Conservation (phyloP, 371 early-diverging fungal species). For the Circinella minor region DNA sequence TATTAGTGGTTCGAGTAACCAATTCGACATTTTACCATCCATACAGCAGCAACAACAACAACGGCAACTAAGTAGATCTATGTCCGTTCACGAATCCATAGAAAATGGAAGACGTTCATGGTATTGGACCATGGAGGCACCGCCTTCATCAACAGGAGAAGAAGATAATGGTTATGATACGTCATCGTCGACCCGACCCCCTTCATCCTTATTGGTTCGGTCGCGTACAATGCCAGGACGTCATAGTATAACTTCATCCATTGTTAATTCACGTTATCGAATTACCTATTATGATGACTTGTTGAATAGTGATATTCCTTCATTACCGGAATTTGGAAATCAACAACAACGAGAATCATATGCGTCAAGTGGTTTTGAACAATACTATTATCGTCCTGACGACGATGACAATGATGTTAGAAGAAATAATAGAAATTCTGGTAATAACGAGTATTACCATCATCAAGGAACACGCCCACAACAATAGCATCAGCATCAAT, state of each 20-base stretch:
- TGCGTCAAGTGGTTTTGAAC: conserved; percentile 1
- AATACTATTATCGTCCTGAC: not conserved
- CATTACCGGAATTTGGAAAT: conserved; percentile 7
- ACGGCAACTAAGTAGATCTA: not conserved
- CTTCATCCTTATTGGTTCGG: not conserved
- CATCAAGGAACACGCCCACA: no score
- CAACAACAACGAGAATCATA: not conserved
- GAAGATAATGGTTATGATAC: not conserved
- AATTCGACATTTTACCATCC: no score
- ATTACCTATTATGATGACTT: conserved; percentile 29
- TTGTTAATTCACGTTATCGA: conserved; percentile 17
- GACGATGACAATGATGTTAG: no score
- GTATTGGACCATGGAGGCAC: not conserved
- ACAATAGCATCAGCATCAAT: no score
- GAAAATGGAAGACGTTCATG: conserved; percentile 2
- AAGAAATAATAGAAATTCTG: no score
- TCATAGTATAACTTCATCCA: conserved; percentile 2
- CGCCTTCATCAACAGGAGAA: not conserved
- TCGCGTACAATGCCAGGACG: conserved; percentile 10
- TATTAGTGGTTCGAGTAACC: no score
- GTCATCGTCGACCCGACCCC: not conserved
- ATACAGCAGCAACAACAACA: not conserved
- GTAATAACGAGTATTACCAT: no score
- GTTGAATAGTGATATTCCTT: conserved; percentile 3
- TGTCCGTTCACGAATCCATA: not conserved